Conservation (phyloP, 345 rosid genomes). For the Acer saccharum region DNA sequence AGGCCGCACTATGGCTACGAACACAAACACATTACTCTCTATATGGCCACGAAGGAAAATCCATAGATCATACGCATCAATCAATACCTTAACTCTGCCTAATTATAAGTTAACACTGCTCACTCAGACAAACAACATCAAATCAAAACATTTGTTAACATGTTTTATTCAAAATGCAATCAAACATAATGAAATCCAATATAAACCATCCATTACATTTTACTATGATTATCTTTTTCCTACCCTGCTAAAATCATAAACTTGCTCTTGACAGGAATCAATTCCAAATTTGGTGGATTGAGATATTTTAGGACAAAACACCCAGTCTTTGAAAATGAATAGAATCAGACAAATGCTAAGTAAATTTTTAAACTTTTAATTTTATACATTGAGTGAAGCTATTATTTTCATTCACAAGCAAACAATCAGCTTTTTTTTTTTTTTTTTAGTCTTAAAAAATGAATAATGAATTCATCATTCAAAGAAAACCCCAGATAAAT, state of each 20-base stretch:
- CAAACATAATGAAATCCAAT: neutral
- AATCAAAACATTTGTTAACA: neutral
- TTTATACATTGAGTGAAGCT: neutral
- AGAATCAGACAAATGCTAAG: neutral
- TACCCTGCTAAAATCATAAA: neutral
- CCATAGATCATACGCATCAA: too few relatives aligned
- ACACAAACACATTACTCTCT: neutral
- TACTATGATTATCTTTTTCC: neutral
- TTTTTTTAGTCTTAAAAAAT: too few relatives aligned
- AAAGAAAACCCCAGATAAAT: neutral
- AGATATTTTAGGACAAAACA: neutral
- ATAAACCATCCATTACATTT: neutral
- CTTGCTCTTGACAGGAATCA: neutral
- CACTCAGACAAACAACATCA: neutral
- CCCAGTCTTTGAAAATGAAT: too few relatives aligned
- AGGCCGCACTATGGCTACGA: neutral
- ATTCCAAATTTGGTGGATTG: neutral
- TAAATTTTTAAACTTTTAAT: neutral
- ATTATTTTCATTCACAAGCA: neutral
- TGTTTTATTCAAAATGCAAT: neutral
- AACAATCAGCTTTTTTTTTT: neutral
- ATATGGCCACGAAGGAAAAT: too few relatives aligned
- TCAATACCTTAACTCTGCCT: too few relatives aligned
- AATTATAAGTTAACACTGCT: neutral
- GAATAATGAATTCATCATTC: neutral